Evolutionary conservation across 805 yeast species (phyloP).

Genomic region (Metschnikowia anglica): DNA sequence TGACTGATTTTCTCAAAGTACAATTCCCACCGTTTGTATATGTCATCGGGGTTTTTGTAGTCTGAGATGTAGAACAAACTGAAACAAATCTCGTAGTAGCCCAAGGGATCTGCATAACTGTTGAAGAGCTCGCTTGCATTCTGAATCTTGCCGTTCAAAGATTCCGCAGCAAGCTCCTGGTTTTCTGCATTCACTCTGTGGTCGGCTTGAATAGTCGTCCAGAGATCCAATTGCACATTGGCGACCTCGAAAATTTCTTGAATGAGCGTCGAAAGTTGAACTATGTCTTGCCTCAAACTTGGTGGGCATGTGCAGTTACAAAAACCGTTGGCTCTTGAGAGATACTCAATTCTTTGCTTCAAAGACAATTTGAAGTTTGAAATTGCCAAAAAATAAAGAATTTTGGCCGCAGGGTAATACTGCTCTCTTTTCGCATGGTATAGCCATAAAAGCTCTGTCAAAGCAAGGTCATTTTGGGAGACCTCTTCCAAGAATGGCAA

Average conservation of each 20-base stretch:
- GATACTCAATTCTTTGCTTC: conserved; percentile 75
- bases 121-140: conserved; percentile 80
- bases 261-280: conserved; percentile 63
- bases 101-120: conserved; percentile 81
- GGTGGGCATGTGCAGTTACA: conserved; percentile 84
- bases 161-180: conserved; percentile 48
- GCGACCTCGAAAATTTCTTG: conserved; percentile 86
- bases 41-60: conserved; percentile 79
- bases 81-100: conserved; percentile 80
- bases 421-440: conserved; percentile 82
- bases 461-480: conserved; percentile 59
- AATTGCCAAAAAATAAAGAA: conserved; percentile 64
- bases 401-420: conserved; percentile 80
- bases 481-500: conserved; percentile 73
- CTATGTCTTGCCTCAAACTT: conserved; percentile 70
- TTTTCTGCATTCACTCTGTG: conserved; percentile 48
- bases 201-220: conserved; percentile 50
- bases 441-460: conserved; percentile 84
- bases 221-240: conserved; percentile 72
- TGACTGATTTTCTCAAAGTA: conserved; percentile 53
- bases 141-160: conserved; percentile 63
- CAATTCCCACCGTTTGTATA: conserved; percentile 75
- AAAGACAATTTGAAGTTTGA: conserved; percentile 70
- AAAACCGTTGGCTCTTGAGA: conserved; percentile 91
- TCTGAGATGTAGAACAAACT: conserved; percentile 80